Evolutionary conservation across 2,329 filamentous ascomycete genomes (phyloP), one percentile per base, ranked within the genome.

Genomic region (Calonectria pseudoreteaudii): DNA sequence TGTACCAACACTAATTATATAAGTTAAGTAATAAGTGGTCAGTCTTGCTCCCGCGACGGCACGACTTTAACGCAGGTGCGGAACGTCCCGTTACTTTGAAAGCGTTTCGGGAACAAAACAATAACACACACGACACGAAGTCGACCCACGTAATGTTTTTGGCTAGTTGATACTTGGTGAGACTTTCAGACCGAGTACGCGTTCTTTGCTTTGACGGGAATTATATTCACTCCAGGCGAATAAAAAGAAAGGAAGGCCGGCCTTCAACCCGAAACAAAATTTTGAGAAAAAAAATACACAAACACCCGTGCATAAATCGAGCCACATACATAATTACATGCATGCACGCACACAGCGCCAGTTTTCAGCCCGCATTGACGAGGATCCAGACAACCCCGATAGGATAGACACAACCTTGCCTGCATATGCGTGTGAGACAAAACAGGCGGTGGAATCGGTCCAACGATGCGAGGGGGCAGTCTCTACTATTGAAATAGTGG

Each of bases 41-140:
- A 18, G 34, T 41, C 56, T 62, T 60, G 28, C 31, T 47, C 52
- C 50, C 23, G 52, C 66, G 38, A 44, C 50, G 66, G 52, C 66
- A 58, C 66, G 30, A 52, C 66, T 66, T 49, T 16, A 36, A 70
- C 72, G 66, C 72, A 79, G 68, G 58, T 56, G 68, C 78, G 78
- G 78, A 78, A 79, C 75, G 78, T 80, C 77, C 78, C 78, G 75
- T 71, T 38, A 49, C 60, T 68, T 73, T 52, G 50, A 60, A 71
- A 68, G 44, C 16, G 62, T 66, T 70, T 65, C 62, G 69, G 66
- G 72, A 69, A 58, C 60, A 73, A 66, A 73, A 73, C 66, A 73
- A 73, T 53, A 73, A 73, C 71, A 72, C 56, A 41, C 44, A 47
- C 58, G 6, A 65, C 68, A 36, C 56, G 36, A 41, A 62, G 23